Percentiles rank a stretch among this genome's conserved stretches.
Evolutionary conservation across 1,139 yeast species (phyloP).

Genomic region (Petasospora fabianii): DNA sequence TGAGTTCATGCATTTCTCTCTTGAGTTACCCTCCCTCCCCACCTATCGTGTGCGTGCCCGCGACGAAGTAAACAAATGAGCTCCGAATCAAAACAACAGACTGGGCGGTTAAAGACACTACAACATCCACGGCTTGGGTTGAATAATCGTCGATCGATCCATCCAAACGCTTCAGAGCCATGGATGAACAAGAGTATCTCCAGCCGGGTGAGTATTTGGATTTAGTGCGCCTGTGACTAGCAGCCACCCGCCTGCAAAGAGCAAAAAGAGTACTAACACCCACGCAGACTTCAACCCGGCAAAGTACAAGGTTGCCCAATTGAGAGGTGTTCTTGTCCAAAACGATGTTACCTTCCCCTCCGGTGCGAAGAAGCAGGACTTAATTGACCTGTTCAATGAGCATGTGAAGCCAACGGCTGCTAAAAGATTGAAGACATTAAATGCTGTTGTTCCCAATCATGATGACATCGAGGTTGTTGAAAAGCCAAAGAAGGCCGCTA

Average conservation of each 20-base stretch:
- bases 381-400: slow-evolving; percentile 51
- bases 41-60: too few relatives aligned
- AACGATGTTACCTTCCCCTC: slow-evolving; percentile 53
- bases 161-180: slow-evolving; percentile 1
- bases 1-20: too few relatives aligned
- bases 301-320: slow-evolving; percentile 55
- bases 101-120: too few relatives aligned
- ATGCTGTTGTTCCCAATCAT: slow-evolving; percentile 27
- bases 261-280: not conserved
- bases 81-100: too few relatives aligned
- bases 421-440: slow-evolving; percentile 13
- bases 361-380: slow-evolving; percentile 57
- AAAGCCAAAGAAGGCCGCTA: slow-evolving; percentile 6
- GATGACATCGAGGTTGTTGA: slow-evolving; percentile 30
- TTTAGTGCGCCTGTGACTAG: too few relatives aligned
- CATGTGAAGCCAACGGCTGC: slow-evolving; percentile 34
- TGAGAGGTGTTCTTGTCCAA: slow-evolving; percentile 56
- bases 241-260: not conserved
- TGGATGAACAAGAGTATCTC: slow-evolving; percentile 25
- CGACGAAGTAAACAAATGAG: too few relatives aligned
- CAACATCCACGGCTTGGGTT: not conserved
- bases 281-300: slow-evolving; percentile 56
- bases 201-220: slow-evolving; percentile 27
- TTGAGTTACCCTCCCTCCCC: too few relatives aligned
- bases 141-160: not conserved